Evolutionary conservation across 83 land plant genomes (phyloP).

Genomic region (Picea abies): DNA sequence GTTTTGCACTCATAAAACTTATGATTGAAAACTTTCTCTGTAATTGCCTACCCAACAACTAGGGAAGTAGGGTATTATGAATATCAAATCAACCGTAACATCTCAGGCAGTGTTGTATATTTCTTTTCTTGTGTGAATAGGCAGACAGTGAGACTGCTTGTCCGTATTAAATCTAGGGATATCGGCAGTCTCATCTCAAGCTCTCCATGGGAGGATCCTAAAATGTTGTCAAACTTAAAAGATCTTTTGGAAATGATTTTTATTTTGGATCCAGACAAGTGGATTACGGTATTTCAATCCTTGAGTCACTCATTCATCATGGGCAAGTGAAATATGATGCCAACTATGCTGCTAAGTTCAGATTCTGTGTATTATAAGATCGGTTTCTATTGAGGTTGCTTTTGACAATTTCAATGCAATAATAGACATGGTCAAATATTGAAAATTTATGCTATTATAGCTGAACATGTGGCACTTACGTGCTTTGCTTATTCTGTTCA

Average conservation of each 20-base stretch:
- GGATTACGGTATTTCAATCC: constrained; percentile 91
- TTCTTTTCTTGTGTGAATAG: neutral
- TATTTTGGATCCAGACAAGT: constrained; percentile 94
- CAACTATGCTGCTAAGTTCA: too few species aligned
- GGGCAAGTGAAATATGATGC: too few species aligned
- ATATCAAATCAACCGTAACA: too few species aligned
- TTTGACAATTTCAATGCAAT: constrained; percentile 1
- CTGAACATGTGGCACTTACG: constrained; percentile 23
- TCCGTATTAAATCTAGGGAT: constrained; percentile 87
- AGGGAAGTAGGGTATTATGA: too few species aligned
- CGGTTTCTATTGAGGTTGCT: constrained; percentile 7
- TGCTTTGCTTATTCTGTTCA: constrained; percentile 34
- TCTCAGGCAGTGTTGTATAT: too few species aligned
- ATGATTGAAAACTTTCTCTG: neutral
- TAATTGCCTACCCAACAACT: neutral
- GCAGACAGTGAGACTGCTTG: constrained; percentile 74
- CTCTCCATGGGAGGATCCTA: constrained; percentile 78
- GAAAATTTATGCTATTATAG: neutral
- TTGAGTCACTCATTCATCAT: constrained; percentile 96
- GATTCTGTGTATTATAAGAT: constrained; percentile 31
- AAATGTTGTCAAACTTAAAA: constrained; percentile 77
- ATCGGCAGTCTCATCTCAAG: constrained; percentile 31
- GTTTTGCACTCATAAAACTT: neutral
- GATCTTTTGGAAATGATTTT: constrained; percentile 91
- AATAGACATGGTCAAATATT: constrained; percentile 5